Base-by-base conservation (phyloP, 2,329 filamentous ascomycete species). In the Pseudogymnoascus sp. region DNA sequence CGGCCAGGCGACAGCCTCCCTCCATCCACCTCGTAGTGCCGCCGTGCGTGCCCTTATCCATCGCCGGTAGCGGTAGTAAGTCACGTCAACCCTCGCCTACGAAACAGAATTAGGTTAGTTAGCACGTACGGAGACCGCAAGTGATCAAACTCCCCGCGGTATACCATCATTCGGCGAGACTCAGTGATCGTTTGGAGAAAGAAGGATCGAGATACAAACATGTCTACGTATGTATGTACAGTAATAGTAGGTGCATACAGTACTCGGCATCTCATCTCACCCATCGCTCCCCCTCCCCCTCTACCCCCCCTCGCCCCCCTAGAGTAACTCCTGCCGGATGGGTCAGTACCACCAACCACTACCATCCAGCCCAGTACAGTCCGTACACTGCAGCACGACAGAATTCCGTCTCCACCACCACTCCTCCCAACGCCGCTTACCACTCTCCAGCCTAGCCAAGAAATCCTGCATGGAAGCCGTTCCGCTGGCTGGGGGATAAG, bases 251-350 rank as follows among this genome's bases (percentile, higher is more conserved):
- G 45, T 51, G 21, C 43, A 7, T 14, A 25, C 19, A 21, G n/a
- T 23, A 13, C 21, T 48, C 19, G 19, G 43, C 43, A 45, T 25
- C n/a, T n/a, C n/a, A n/a, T n/a, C n/a, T n/a, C n/a, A n/a, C n/a
- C n/a, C n/a, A n/a, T n/a, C n/a, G n/a, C n/a, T n/a, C n/a, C 21
- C 23, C 3, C 8, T 21, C 21, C 11, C 4, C 5, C 43, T 14
- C 43, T 14, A 31, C 8, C 21, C 21, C 23, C 19, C 23, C 6
- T 23, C 4, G 2, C 23, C 28, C 28, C 28, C 14, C 45, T 16
- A 54, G 23, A 31, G 48, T 54, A 54, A 54, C 48, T 54, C 48
- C 48, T 54, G 48, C 48, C 48, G 48, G 48, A 54, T 54, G 48
- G 48, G 48, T 54, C 48, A 54, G 48, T 54, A 54, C 23, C 48